phyloP scores from a whole-genome alignment of 495 filamentous ascomycete species.

The Talaromyces liani region DNA sequence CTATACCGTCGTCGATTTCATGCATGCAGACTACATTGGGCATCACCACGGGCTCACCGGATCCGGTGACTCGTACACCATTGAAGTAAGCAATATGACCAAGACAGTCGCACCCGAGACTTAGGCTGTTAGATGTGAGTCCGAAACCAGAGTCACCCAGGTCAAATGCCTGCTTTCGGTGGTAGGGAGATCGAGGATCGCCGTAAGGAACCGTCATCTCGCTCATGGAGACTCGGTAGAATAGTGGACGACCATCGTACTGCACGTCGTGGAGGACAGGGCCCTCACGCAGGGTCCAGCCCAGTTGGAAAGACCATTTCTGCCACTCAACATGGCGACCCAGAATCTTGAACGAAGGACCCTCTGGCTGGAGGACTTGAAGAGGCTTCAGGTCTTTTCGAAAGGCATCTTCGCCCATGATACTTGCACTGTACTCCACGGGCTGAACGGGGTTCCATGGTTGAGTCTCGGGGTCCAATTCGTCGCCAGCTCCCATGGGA shows the following conservation, averaged over 20 bases:
- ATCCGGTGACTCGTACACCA: slow-evolving; percentile 45
- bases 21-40: slow-evolving; percentile 60
- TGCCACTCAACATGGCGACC: slow-evolving; percentile 47
- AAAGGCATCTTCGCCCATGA: slow-evolving; percentile 29
- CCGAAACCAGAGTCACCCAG: too few species aligned
- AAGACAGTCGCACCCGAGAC: slow-evolving; percentile 61
- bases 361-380: slow-evolving; percentile 69
- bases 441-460: too few species aligned
- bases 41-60: slow-evolving; percentile 45
- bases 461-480: too few species aligned
- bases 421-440: neutral
- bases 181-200: slow-evolving; percentile 56
- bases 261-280: slow-evolving; percentile 56
- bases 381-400: slow-evolving; percentile 67
- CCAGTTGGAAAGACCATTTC: slow-evolving; percentile 62
- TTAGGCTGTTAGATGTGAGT: too few species aligned
- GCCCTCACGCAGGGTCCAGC: slow-evolving; percentile 59
- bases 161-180: slow-evolving; percentile 57
- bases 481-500: slow-evolving; percentile 13
- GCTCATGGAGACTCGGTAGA: slow-evolving; percentile 67
- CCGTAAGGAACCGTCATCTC: slow-evolving; percentile 70
- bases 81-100: slow-evolving; percentile 62
- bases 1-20: slow-evolving; percentile 61
- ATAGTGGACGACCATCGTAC: slow-evolving; percentile 62
- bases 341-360: slow-evolving; percentile 54